Evolutionary conservation across 2,329 filamentous ascomycete species (phyloP).

Genomic region (Sclerotinia glacialis): DNA sequence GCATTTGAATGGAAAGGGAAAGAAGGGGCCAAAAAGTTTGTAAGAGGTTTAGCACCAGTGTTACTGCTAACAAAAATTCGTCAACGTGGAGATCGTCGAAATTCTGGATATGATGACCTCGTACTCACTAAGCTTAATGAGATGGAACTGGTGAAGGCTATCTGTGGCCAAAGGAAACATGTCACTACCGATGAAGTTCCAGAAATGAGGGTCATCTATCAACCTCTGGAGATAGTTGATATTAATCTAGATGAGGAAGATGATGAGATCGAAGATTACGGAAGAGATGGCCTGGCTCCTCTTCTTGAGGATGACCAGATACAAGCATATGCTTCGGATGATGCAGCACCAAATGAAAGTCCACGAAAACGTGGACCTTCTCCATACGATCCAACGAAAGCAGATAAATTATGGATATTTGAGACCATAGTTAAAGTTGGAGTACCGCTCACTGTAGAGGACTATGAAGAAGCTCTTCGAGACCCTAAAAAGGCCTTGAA

Average conservation of each 20-base stretch:
- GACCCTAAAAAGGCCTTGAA: constrained; percentile 33
- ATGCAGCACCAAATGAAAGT: constrained; percentile 27
- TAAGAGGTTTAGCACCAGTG: constrained; percentile 74
- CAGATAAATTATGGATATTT: constrained; percentile 67
- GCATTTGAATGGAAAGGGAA: constrained; percentile 84
- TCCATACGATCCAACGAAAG: constrained; percentile 62
- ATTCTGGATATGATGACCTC: constrained; percentile 39
- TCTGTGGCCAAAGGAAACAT: constrained; percentile 68
- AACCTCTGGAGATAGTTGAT: constrained; percentile 72
- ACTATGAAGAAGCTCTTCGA: constrained; percentile 54
- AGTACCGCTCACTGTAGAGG: constrained; percentile 61
- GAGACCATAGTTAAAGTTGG: constrained; percentile 62
- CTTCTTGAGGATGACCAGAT: constrained; percentile 63
- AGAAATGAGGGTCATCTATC: constrained; percentile 76
- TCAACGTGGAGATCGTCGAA: constrained; percentile 42
- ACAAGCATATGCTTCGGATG: constrained; percentile 37
- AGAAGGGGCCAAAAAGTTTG: constrained; percentile 78
- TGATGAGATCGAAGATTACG: constrained; percentile 41
- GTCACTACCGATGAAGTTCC: constrained; percentile 69
- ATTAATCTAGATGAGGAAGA: constrained; percentile 74
- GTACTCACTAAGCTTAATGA: constrained; percentile 47
- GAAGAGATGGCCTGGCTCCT: constrained; percentile 55
- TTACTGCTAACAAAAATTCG: constrained; percentile 63
- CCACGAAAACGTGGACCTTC: constrained; percentile 41
- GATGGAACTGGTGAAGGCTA: constrained; percentile 57